Conservation (phyloP, 805 yeast genomes). For the Starmerella geochares region DNA sequence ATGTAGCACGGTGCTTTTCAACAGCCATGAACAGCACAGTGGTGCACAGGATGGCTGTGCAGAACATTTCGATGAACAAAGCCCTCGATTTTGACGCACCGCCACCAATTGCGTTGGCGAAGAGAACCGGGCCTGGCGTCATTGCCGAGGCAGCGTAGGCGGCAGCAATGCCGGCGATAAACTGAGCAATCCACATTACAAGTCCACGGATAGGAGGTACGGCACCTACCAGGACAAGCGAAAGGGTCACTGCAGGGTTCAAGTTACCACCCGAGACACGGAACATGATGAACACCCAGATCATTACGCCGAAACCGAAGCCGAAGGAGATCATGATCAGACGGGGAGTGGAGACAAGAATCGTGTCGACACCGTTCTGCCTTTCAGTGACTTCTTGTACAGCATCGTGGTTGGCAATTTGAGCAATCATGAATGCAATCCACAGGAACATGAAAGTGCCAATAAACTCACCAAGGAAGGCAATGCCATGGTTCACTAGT, state of each 20-base stretch:
- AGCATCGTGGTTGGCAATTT: constrained; percentile 3
- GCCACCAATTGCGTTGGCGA: constrained; percentile 5
- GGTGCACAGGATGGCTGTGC: constrained; percentile 3
- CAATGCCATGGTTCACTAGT: constrained; percentile 2
- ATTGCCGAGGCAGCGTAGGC: constrained; percentile 5
- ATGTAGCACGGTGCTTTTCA: constrained; percentile 5
- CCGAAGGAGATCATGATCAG: constrained; percentile 5
- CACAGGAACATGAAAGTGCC: constrained; percentile 8
- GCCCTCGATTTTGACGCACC: constrained; percentile 5
- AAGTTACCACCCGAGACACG: constrained; percentile 7
- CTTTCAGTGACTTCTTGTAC: background rate
- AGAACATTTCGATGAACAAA: constrained; percentile 3
- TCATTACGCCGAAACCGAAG: constrained; percentile 5
- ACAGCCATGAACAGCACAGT: constrained; percentile 8
- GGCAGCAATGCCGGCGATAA: constrained; percentile 6
- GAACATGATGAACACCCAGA: constrained; percentile 8
- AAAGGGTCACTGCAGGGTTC: constrained; percentile 4
- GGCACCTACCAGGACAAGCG: constrained; percentile 4
- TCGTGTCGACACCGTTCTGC: background rate
- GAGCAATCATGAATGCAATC: constrained; percentile 7
- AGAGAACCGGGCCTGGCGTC: constrained; percentile 4
- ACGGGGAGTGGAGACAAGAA: constrained; percentile 5
- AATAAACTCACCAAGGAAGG: constrained; percentile 1
- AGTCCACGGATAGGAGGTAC: constrained; percentile 3
- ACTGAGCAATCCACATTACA: constrained; percentile 4